A percentile compares a stretch with the other conserved stretches of the same genome.
phyloP scores from a whole-genome alignment of 176 grass and related monocot genomes.

The Phragmites australis region DNA sequence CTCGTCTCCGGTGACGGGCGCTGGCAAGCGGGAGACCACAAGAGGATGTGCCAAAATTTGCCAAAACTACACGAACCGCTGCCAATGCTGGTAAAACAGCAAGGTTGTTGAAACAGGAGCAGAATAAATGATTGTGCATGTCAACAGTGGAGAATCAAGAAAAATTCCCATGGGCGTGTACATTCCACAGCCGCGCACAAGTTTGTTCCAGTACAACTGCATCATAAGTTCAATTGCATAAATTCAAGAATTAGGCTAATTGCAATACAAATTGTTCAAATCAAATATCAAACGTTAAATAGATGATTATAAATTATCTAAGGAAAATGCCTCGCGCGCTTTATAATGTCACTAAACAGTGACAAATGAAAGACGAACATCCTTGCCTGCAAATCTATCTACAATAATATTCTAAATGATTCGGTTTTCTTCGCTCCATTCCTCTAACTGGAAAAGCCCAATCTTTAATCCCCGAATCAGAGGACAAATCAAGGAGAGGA shows the following conservation, averaged over 20 bases:
- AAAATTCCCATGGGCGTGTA: background rate
- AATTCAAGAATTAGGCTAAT: background rate
- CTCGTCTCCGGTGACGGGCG: too few species aligned
- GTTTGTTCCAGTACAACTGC: background rate
- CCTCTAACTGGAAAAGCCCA: too few species aligned
- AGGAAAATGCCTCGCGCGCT: background rate
- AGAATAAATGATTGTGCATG: slow-evolving; percentile 26
- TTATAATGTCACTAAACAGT: too few species aligned
- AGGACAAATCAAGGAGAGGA: background rate
- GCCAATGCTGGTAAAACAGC: background rate
- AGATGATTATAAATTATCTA: background rate
- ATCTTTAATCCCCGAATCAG: background rate
- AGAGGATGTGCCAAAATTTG: slow-evolving; percentile 10
- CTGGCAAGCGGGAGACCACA: too few species aligned
- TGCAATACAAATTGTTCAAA: background rate
- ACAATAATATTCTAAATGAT: too few species aligned
- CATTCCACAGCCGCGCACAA: background rate
- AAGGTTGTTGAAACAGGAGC: background rate
- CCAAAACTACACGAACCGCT: background rate
- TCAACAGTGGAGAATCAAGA: background rate
- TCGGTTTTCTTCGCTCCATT: too few species aligned
- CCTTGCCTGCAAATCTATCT: too few species aligned
- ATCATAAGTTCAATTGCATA: background rate
- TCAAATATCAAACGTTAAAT: background rate
- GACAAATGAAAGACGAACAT: background rate